These are phyloP conservation scores for Ampelocalamus luodianensis DNA, from an alignment of 176 grass and related monocot genomes.

Conservation along the genomic window DNA sequence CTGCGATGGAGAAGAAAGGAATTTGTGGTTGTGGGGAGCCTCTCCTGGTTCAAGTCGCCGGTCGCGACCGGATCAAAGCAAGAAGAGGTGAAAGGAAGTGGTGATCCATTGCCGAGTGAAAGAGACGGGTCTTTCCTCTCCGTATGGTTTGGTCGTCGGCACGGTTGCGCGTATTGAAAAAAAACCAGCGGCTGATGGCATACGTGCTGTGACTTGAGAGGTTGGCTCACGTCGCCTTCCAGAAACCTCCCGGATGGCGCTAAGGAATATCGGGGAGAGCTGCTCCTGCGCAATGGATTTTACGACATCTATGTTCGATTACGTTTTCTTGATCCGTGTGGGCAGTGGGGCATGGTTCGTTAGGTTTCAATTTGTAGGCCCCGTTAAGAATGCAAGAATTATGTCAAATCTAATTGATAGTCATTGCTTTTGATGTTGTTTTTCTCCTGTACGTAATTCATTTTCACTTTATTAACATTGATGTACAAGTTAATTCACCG, in stretches of 20 bases:
- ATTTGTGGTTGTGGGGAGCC: slow-evolving; percentile 22
- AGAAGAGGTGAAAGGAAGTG: slow-evolving; percentile 33
- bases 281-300: neutral
- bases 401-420: too few relatives aligned
- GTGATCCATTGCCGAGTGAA: slow-evolving; percentile 26
- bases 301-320: too few relatives aligned
- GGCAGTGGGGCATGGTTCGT: too few relatives aligned
- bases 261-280: neutral
- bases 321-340: too few relatives aligned
- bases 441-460: too few relatives aligned
- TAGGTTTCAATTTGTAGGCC: too few relatives aligned
- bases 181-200: slow-evolving; percentile 20
- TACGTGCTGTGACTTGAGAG: slow-evolving; percentile 16
- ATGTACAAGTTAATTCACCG: too few relatives aligned
- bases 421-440: too few relatives aligned
- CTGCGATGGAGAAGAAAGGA: slow-evolving; percentile 13
- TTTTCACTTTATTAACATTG: too few relatives aligned
- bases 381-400: too few relatives aligned
- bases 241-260: slow-evolving; percentile 3
- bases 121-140: slow-evolving; percentile 35
- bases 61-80: slow-evolving; percentile 48
- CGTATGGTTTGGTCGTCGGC: slow-evolving; percentile 30
- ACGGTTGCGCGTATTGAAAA: slow-evolving; percentile 43
- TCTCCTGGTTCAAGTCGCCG: slow-evolving; percentile 31
- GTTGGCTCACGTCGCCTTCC: neutral